Evolutionary conservation across 2,329 filamentous ascomycete species (phyloP).

Genomic region (Diplodia mutila): DNA sequence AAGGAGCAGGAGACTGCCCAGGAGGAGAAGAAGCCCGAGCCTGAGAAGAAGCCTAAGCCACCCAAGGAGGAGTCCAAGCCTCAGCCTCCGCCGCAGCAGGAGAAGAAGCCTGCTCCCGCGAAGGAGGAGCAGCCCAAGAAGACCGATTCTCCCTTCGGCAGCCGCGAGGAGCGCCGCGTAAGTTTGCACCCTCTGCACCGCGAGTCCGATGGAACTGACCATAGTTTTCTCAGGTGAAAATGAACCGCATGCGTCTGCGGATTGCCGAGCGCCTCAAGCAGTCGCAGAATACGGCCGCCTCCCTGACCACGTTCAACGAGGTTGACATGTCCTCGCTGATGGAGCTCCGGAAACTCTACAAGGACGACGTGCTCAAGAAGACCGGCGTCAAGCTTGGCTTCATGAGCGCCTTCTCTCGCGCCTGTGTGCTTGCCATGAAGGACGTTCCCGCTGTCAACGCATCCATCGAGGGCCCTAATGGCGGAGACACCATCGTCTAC

Average conservation of each 20-base stretch:
- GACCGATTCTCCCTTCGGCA: slow-evolving; percentile 59
- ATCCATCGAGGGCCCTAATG: slow-evolving; percentile 92
- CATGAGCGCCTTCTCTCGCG: slow-evolving; percentile 96
- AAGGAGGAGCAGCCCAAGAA: slow-evolving; percentile 41
- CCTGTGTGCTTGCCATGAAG: slow-evolving; percentile 87
- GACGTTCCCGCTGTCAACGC: slow-evolving; percentile 95
- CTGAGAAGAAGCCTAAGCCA: slow-evolving; percentile 12
- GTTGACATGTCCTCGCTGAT: slow-evolving; percentile 98
- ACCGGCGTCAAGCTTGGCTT: slow-evolving; percentile 98
- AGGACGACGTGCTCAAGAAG: slow-evolving; percentile 94
- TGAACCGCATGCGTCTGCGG: slow-evolving; percentile 98
- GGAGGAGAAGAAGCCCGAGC: slow-evolving; percentile 41
- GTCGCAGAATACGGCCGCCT: slow-evolving; percentile 97
- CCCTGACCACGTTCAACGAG: slow-evolving; percentile 97
- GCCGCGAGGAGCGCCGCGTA: slow-evolving; percentile 86
- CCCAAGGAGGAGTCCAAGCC: slow-evolving; percentile 42
- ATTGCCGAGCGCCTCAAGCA: slow-evolving; percentile 98
- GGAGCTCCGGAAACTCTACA: slow-evolving; percentile 96
- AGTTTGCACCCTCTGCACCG: slow-evolving; percentile 40
- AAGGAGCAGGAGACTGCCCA: slow-evolving; percentile 61
- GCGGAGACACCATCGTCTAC: slow-evolving; percentile 97
- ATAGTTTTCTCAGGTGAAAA: slow-evolving; percentile 74
- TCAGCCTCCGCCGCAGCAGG: slow-evolving; percentile 38
- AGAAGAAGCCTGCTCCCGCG: slow-evolving; percentile 40
- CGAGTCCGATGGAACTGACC: neutral